Conservation (phyloP, 2,329 filamentous ascomycete species). For the Ceratocystis eucalypticola region DNA sequence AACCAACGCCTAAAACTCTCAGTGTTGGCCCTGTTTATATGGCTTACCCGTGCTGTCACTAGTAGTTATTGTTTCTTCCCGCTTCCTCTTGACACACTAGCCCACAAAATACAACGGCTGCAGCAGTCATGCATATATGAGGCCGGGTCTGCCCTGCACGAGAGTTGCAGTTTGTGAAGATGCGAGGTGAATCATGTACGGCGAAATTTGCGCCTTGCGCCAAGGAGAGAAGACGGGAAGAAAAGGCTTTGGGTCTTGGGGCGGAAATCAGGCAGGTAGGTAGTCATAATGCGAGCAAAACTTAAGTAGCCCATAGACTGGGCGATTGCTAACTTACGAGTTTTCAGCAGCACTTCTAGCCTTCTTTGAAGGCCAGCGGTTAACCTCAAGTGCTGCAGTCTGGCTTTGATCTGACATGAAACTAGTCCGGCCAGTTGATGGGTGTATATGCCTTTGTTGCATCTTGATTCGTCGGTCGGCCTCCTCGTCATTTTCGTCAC, state of each 20-base stretch:
- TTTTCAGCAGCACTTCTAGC: not conserved
- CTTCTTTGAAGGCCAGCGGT: conserved; percentile 1
- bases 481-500: conserved; percentile 8
- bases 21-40: not conserved
- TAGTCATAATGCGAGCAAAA: not conserved
- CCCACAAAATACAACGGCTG: not conserved
- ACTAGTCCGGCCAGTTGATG: conserved; percentile 11
- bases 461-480: conserved; percentile 6
- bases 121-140: not conserved
- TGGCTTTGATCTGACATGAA: conserved; percentile 11
- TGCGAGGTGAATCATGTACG: not conserved
- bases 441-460: conserved; percentile 6
- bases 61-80: not conserved
- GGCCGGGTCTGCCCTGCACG: not conserved
- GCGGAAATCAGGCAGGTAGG: not conserved
- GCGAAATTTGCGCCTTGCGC: not conserved
- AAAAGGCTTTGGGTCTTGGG: not conserved
- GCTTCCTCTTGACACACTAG: conserved; percentile 3
- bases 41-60: not conserved
- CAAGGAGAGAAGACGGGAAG: not conserved
- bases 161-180: not conserved
- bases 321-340: not conserved
- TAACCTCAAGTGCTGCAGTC: conserved; percentile 7
- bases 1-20: not conserved
- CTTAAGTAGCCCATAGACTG: not conserved